These are phyloP conservation scores for Sugiyamaella grinbergsii DNA, from an alignment of 1,139 yeast species.

Conservation along the genomic window DNA sequence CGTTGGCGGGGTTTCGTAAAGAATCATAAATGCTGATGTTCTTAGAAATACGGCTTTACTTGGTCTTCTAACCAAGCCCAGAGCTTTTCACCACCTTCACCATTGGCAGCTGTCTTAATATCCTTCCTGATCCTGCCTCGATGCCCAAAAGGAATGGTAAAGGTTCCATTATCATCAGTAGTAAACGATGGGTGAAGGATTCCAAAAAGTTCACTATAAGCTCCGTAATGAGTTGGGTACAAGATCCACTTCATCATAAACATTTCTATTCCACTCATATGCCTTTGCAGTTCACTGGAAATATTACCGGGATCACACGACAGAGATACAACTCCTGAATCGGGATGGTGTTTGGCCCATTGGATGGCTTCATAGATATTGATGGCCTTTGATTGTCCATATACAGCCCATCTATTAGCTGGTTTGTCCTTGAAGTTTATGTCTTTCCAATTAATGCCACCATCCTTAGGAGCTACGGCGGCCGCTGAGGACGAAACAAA, in stretches of 20 bases:
- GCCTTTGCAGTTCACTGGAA: slow-evolving; percentile 47
- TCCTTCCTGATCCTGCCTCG: slow-evolving; percentile 40
- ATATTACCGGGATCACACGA: slow-evolving; percentile 53
- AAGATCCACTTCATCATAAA: slow-evolving; percentile 26
- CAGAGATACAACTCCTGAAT: slow-evolving; percentile 30
- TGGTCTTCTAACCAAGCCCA: slow-evolving; percentile 40
- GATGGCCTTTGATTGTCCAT: slow-evolving; percentile 54
- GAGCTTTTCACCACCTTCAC: slow-evolving; percentile 39
- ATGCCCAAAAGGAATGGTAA: slow-evolving; percentile 45
- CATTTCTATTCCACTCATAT: slow-evolving; percentile 23
- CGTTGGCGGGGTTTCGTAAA: too few relatives aligned
- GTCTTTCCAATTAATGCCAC: slow-evolving; percentile 45
- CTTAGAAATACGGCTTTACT: slow-evolving; percentile 20
- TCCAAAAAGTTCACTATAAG: slow-evolving; percentile 49
- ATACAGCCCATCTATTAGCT: slow-evolving; percentile 25
- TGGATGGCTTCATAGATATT: slow-evolving; percentile 47
- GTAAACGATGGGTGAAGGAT: slow-evolving; percentile 48
- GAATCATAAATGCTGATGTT: not conserved
- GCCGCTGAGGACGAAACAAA: slow-evolving; percentile 52
- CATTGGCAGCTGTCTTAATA: slow-evolving; percentile 36
- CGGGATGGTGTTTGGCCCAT: slow-evolving; percentile 44
- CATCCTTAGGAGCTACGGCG: slow-evolving; percentile 36
- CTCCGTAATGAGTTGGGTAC: slow-evolving; percentile 45
- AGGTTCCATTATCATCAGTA: slow-evolving; percentile 36
- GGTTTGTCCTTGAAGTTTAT: slow-evolving; percentile 31